Conservation (phyloP, 139 green algal genomes). For the Chlorella sp. region DNA sequence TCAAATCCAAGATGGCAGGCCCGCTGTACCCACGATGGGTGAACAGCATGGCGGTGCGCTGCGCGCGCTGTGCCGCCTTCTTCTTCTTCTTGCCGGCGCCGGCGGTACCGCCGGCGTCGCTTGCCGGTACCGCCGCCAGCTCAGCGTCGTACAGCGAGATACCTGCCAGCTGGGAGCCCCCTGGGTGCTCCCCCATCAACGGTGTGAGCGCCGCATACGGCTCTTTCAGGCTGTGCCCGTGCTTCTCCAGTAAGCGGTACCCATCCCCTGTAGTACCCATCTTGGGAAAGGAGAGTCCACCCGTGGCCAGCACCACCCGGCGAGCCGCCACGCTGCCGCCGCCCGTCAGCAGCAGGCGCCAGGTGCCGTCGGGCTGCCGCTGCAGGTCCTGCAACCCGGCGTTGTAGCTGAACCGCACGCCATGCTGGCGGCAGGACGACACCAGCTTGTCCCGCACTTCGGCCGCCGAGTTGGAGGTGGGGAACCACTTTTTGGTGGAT, state of each 20-base stretch:
- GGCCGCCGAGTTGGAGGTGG: constrained; percentile 70
- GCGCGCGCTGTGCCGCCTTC: constrained; percentile 39
- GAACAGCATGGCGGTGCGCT: constrained; percentile 85
- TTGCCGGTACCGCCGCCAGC: constrained; percentile 8
- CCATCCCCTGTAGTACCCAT: constrained; percentile 89
- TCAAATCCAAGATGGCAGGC: constrained; percentile 85
- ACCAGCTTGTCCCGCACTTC: constrained; percentile 84
- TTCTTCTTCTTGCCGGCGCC: constrained; percentile 39
- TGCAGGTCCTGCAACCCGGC: constrained; percentile 56
- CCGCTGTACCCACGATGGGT: constrained; percentile 87
- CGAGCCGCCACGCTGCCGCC: constrained; percentile 12
- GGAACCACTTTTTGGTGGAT: constrained; percentile 86
- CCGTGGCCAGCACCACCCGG: constrained; percentile 73
- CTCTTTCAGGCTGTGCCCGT: constrained; percentile 70
- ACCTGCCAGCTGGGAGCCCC: constrained; percentile 65
- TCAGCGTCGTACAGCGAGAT: constrained; percentile 62
- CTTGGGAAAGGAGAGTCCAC: constrained; percentile 83
- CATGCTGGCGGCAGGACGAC: constrained; percentile 59
- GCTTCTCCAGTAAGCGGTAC: constrained; percentile 49
- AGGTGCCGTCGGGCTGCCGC: neutral
- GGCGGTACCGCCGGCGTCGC: neutral
- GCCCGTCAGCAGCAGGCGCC: constrained; percentile 6
- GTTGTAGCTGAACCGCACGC: constrained; percentile 55
- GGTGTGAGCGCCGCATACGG: constrained; percentile 90
- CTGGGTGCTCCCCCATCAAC: constrained; percentile 78